Base-by-base conservation (phyloP, 768 basidiomycete genomes). In the Calvatia gigantea region DNA sequence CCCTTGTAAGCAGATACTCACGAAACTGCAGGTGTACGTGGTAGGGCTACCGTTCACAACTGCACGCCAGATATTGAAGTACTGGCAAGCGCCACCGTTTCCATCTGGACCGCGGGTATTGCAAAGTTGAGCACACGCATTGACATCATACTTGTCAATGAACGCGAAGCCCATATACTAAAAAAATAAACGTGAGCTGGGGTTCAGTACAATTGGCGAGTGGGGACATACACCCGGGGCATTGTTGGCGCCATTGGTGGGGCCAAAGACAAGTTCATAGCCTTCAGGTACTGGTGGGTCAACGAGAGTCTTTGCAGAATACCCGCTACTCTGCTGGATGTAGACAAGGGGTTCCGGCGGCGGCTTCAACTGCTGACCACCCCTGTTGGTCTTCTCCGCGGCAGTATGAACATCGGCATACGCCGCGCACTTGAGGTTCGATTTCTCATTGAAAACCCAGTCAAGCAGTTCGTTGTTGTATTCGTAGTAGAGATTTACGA, bases 41-140 rank as follows among this genome's bases (percentile, higher is more conserved):
- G 75, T 78, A 0, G 79, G 77, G n/a, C 61, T 57, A 7, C 75
- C 77, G 54, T 74, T 62, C 0, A 78, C 75, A 28, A 79, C 66
- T 11, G 77, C 78, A 32, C 77, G 73, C 78, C 77, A 81, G 67
- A 80, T 79, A 60, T 81, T 81, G 66, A 81, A 78, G 69, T 72
- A 81, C 51, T 73, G 71, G 65, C 79, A 81, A 5, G 70, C 72
- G 42, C 78, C 79, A 27, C 77, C 77, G 29, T 58, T 58, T 5
- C 66, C 61, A 56, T 80, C 77, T 2, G 73, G 67, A 6, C 68
- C 73, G 27, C 77, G 73, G 11, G 65, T 67, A 53, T 76, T 78
- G 62, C 79, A 81, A 28, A 73, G 68, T 15, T 64, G 62, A 12
- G 79, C 75, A 47, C 78, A 81, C 4, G 75, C 75, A 6, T 69